Evolutionary conservation across 768 basidiomycete species (phyloP).

Genomic region (Dioszegia hungarica): DNA sequence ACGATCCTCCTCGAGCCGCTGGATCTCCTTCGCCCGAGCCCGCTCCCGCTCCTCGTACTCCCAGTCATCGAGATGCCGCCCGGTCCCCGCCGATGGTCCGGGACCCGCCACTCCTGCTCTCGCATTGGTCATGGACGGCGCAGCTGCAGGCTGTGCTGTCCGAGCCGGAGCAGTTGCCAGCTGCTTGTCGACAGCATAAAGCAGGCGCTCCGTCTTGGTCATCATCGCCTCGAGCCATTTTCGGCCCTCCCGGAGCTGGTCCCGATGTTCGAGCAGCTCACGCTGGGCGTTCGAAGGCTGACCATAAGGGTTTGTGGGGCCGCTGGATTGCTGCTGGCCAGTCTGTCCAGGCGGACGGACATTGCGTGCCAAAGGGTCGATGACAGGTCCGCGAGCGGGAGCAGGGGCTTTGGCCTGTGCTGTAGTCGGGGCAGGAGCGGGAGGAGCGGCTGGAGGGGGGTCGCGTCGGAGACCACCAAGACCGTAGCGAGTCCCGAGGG

Average conservation of each 20-base stretch:
- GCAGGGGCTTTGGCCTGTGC: neutral
- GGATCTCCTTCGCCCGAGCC: conserved; percentile 31
- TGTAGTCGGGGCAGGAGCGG: neutral
- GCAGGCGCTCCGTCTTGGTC: conserved; percentile 39
- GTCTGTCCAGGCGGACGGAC: neutral
- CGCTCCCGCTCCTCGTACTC: conserved; percentile 43
- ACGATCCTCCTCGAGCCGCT: conserved; percentile 30
- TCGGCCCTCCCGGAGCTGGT: conserved; percentile 46
- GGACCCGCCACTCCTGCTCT: too few species aligned
- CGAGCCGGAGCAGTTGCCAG: conserved; percentile 18
- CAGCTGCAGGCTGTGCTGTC: conserved; percentile 5
- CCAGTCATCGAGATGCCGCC: conserved; percentile 21
- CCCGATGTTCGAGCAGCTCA: conserved; percentile 45
- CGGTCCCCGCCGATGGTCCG: neutral
- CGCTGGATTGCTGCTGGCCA: conserved; percentile 9
- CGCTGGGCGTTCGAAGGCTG: conserved; percentile 36
- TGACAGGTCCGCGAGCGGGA: neutral
- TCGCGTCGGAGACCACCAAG: conserved; percentile 2
- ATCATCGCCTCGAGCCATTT: conserved; percentile 46
- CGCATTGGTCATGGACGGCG: conserved; percentile 1
- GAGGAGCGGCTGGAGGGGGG: neutral
- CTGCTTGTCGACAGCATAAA: conserved; percentile 44
- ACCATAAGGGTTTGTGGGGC: conserved; percentile 5
- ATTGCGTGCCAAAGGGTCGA: neutral
- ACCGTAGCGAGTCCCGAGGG: conserved; percentile 9